phyloP scores from a whole-genome alignment of 2,329 filamentous ascomycete genomes.

The Epichloe amarillans region DNA sequence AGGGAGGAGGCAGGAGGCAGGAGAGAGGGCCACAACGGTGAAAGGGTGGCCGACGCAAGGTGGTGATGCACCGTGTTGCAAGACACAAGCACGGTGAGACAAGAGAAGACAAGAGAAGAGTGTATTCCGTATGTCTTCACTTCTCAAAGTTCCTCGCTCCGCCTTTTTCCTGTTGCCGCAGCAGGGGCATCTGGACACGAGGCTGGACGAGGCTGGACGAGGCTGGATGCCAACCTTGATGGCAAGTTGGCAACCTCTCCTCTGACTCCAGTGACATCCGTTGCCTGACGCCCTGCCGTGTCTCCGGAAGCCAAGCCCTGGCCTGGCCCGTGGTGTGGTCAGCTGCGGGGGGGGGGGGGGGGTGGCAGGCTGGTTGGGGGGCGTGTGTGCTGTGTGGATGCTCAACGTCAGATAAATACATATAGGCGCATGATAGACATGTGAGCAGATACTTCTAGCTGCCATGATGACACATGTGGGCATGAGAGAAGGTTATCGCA shows the following conservation, averaged over 20 bases:
- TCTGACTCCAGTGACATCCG: not conserved
- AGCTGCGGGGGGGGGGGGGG: not conserved
- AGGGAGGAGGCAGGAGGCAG: not conserved
- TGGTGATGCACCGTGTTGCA: not conserved
- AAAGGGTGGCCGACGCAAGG: not conserved
- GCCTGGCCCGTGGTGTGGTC: not conserved
- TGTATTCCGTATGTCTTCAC: too few relatives aligned
- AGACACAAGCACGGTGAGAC: not conserved
- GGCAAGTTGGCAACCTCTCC: too few relatives aligned
- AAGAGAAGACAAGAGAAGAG: not conserved
- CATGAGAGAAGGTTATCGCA: slow-evolving; percentile 34
- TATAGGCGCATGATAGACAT: too few relatives aligned
- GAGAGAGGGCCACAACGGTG: not conserved
- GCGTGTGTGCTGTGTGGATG: too few relatives aligned
- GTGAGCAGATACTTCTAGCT: slow-evolving; percentile 27
- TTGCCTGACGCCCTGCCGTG: not conserved
- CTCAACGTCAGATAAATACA: too few relatives aligned
- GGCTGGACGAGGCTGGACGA: too few relatives aligned
- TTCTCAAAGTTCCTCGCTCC: too few relatives aligned
- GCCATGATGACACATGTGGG: slow-evolving; percentile 34
- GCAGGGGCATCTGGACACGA: too few relatives aligned
- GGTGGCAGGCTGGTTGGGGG: too few relatives aligned
- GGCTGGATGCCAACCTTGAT: too few relatives aligned
- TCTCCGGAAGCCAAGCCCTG: not conserved
- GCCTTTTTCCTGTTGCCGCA: too few relatives aligned